Conservation (phyloP, 2,329 filamentous ascomycete genomes). For the Botrytis sinoallii region DNA sequence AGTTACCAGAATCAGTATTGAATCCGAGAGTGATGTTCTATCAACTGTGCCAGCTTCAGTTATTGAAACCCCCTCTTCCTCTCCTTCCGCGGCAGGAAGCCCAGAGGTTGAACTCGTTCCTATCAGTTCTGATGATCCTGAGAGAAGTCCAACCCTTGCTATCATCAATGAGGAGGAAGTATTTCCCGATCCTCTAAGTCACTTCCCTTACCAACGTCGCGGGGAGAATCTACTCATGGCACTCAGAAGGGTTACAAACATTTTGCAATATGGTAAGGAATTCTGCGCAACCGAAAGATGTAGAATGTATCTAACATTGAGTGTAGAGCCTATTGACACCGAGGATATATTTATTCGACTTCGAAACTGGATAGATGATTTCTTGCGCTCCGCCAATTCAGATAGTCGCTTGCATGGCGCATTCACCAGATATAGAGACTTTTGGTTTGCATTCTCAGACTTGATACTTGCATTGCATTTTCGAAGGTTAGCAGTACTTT, state of each 20-base stretch:
- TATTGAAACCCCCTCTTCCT: constrained; percentile 36
- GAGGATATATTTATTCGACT: constrained; percentile 46
- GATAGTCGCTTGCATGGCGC: constrained; percentile 43
- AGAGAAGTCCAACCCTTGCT: constrained; percentile 33
- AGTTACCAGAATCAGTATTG: constrained; percentile 31
- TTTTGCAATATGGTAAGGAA: constrained; percentile 41
- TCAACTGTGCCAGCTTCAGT: constrained; percentile 30
- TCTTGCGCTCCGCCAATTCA: constrained; percentile 43
- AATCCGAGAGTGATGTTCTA: constrained; percentile 36
- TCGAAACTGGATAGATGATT: constrained; percentile 50
- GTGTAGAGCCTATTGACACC: constrained; percentile 44
- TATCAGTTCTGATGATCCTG: constrained; percentile 31
- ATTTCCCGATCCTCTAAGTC: constrained; percentile 43
- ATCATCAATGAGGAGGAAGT: constrained; percentile 34
- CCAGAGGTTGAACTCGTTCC: constrained; percentile 35
- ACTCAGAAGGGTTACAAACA: constrained; percentile 34
- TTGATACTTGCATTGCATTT: constrained; percentile 44
- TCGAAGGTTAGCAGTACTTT: constrained; percentile 42
- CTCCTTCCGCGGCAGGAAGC: constrained; percentile 33
- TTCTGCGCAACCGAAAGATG: constrained; percentile 17
- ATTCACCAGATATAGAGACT: constrained; percentile 44
- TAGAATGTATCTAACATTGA: constrained; percentile 29
- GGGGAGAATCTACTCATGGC: constrained; percentile 28
- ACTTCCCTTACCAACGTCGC: constrained; percentile 45
- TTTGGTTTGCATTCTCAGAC: constrained; percentile 54